Evolutionary conservation across 352 stramenopile species (phyloP).

Genomic region (Phytophthora chlamydospora): DNA sequence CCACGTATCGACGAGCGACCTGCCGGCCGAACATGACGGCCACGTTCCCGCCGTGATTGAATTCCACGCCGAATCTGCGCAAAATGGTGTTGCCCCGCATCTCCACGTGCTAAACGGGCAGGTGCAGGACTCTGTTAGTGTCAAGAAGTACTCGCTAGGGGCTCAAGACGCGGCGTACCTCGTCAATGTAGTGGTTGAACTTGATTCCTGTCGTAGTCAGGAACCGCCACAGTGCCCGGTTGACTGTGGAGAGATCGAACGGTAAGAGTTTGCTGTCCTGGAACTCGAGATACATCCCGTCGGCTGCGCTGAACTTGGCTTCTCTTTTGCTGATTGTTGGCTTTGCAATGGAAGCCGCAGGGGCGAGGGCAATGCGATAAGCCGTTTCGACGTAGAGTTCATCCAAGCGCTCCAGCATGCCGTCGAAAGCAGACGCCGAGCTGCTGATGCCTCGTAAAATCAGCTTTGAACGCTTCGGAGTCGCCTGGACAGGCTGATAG

Average conservation of each 20-base stretch:
- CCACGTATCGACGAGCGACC: slow-evolving; percentile 23
- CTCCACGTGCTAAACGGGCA: slow-evolving; percentile 25
- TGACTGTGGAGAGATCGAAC: slow-evolving; percentile 26
- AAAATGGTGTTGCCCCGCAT: slow-evolving; percentile 31
- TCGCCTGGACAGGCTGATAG: neutral
- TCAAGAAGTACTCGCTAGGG: neutral
- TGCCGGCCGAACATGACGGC: slow-evolving; percentile 26
- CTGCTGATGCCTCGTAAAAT: neutral
- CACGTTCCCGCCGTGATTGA: slow-evolving; percentile 13
- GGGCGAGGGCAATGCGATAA: neutral
- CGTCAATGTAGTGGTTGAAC: slow-evolving; percentile 35
- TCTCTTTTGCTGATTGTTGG: slow-evolving; percentile 21
- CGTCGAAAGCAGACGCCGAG: slow-evolving; percentile 4
- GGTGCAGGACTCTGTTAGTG: neutral
- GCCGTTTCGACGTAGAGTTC: slow-evolving; percentile 13
- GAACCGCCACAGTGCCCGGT: slow-evolving; percentile 31
- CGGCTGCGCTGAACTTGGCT: slow-evolving; percentile 25
- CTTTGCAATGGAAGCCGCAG: slow-evolving; percentile 4
- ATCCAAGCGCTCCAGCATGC: slow-evolving; percentile 18
- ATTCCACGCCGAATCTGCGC: slow-evolving; percentile 34
- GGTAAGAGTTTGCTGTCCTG: slow-evolving; percentile 34
- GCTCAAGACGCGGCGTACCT: slow-evolving; percentile 6
- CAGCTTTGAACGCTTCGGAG: slow-evolving; percentile 14
- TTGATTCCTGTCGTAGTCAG: slow-evolving; percentile 27
- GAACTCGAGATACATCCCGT: slow-evolving; percentile 42